phyloP scores from a whole-genome alignment of 2,329 filamentous ascomycete genomes.

The Alternaria infectoria region DNA sequence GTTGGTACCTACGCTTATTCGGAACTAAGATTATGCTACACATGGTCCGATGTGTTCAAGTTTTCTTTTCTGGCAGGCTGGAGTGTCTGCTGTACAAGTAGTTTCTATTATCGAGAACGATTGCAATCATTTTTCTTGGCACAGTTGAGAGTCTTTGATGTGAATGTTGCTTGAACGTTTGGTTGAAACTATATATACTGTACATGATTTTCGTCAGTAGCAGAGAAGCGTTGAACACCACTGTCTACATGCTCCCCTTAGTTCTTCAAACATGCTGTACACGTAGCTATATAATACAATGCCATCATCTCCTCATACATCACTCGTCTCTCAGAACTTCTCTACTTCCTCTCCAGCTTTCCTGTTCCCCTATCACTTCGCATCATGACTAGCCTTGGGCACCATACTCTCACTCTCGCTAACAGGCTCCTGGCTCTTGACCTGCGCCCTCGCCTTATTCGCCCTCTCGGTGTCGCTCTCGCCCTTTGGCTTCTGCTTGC shows the following conservation, averaged over 20 bases:
- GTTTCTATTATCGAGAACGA: neutral
- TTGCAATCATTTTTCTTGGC: neutral
- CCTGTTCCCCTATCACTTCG: constrained; percentile 26
- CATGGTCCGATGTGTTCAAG: neutral
- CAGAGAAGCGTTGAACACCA: neutral
- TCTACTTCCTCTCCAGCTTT: constrained; percentile 2
- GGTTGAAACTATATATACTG: neutral
- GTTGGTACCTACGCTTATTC: neutral
- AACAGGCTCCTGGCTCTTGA: constrained; percentile 12
- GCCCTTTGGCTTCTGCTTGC: constrained; percentile 8
- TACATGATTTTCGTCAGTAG: constrained; percentile 1
- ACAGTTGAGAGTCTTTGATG: neutral
- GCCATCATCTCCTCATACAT: neutral
- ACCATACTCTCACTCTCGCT: constrained; percentile 55
- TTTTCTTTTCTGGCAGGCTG: neutral
- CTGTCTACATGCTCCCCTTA: neutral
- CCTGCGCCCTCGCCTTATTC: neutral
- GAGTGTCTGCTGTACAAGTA: neutral
- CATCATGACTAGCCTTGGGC: constrained; percentile 59
- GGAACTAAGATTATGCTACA: neutral
- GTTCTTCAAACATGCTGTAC: neutral
- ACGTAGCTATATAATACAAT: constrained; percentile 12
- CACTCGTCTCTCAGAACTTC: neutral
- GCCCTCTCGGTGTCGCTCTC: neutral
- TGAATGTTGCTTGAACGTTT: neutral